Base-by-base conservation (phyloP, 202 grass and related monocot species). In the Setaria italica region DNA sequence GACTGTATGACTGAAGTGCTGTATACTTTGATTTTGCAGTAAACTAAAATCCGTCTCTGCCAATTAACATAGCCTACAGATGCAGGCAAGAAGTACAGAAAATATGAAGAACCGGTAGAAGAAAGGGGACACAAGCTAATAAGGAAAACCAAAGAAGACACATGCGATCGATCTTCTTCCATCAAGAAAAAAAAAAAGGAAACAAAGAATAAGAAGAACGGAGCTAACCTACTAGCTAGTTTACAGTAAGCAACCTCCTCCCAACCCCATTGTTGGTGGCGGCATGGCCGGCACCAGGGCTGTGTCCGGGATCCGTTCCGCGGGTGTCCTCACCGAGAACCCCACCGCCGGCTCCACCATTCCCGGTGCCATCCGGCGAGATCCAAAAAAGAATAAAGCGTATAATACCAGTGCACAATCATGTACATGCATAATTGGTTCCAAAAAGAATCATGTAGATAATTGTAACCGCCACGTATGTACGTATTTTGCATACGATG, bases 271-370 rank as follows among this genome's bases (percentile, higher is more conserved):
- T 88, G 58, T 72, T 66, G 47, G 56, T 73, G 58, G 71, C 55
- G 29, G 76, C 69, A 48, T 97, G 94, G 16, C 91, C 94, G 1
- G 80, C 91, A n/a, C 91, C 91, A 0, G 94, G 89, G 76, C 90
- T 93, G 71, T 95, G 86, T 4, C 89, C 87, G 0, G 87, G 91
- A 25, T 57, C 33, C n/a, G 90, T 89, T 4, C 89, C 89, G 3
- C 91, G 84, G 43, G 85, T 25, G 17, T 91, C 90, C 73, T 86
- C 62, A 29, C 68, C 54, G 57, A 85, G 29, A 19, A 13, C 59
- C 3, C 72, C 76, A 1, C 35, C 47, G 20, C 54, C 13, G 6
- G 45, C 45, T 32, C 5, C 72, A 5, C 37, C 48, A 42, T 37
- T 48, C 6, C 20, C 30, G n/a, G 11, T 62, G 7, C 5, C 1